Percentiles rank a stretch among this genome's conserved stretches.
Conservation (phyloP, 2,329 filamentous ascomycete species). For the Clonostachys chloroleuca region DNA sequence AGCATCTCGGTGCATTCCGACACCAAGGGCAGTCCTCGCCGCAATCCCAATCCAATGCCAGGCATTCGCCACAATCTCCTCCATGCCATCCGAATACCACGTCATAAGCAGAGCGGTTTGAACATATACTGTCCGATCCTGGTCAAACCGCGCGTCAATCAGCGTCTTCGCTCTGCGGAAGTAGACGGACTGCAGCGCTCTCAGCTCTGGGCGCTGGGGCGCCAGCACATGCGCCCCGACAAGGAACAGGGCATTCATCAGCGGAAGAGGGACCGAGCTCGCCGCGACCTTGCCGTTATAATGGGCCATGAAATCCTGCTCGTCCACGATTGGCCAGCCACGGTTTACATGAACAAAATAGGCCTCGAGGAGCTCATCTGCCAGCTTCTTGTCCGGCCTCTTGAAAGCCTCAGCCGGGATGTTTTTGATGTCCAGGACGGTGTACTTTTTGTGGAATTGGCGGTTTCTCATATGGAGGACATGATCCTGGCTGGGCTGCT, state of each 20-base stretch:
- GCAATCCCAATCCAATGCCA: constrained; percentile 49
- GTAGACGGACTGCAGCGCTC: constrained; percentile 35
- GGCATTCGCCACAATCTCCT: constrained; percentile 48
- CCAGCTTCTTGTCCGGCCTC: constrained; percentile 39
- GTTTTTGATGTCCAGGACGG: constrained; percentile 28
- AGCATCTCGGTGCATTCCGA: constrained; percentile 44
- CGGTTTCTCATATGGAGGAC: constrained; percentile 26
- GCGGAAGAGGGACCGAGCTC: constrained; percentile 20
- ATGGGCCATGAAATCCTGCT: constrained; percentile 43
- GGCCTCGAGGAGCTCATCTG: constrained; percentile 42
- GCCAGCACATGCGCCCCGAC: constrained; percentile 45
- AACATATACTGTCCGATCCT: constrained; percentile 47
- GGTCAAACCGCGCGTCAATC: constrained; percentile 47
- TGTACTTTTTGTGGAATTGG: constrained; percentile 26
- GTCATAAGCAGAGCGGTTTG: constrained; percentile 49
- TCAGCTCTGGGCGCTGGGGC: constrained; percentile 29
- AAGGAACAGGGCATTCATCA: constrained; percentile 44
- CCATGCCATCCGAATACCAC: constrained; percentile 50
- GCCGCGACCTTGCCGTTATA: constrained; percentile 25
- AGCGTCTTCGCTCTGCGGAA: constrained; percentile 48
- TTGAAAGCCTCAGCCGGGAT: constrained; percentile 40
- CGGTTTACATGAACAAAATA: constrained; percentile 47
- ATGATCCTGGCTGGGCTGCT: constrained; percentile 11
- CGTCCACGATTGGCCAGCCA: constrained; percentile 46
- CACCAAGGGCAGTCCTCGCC: constrained; percentile 42